phyloP scores from a whole-genome alignment of 75 land plant genomes.

The Selaginella tamariscina region DNA sequence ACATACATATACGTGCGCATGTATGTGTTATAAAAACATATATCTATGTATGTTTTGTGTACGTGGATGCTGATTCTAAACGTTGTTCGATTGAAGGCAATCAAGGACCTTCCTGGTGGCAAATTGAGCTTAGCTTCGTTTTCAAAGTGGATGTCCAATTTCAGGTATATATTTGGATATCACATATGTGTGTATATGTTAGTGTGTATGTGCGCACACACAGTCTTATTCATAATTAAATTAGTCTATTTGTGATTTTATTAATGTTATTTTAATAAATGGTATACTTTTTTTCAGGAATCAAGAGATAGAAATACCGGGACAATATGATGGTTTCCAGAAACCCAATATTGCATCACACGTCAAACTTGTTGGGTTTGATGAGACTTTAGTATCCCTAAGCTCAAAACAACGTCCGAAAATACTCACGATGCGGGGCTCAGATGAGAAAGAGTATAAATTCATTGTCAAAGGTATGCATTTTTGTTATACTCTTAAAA shows the following conservation, averaged over 20 bases:
- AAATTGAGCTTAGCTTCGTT: conserved; percentile 27
- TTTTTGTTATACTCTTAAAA: too few relatives aligned
- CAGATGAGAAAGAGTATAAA: conserved; percentile 40
- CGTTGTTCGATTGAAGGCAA: too few relatives aligned
- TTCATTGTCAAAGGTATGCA: conserved; percentile 41
- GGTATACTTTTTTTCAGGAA: too few relatives aligned
- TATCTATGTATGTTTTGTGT: too few relatives aligned
- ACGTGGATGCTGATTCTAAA: too few relatives aligned
- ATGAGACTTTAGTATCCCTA: conserved; percentile 28
- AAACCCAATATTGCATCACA: conserved; percentile 21
- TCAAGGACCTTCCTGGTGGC: conserved; percentile 22
- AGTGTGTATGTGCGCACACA: too few relatives aligned
- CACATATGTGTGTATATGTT: too few relatives aligned
- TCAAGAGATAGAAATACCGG: conserved; percentile 28
- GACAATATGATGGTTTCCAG: conserved; percentile 25
- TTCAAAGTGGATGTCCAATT: conserved; percentile 45
- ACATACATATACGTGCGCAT: too few relatives aligned
- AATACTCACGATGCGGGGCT: conserved; percentile 41
- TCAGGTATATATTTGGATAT: conserved; percentile 12
- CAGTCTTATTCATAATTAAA: too few relatives aligned
- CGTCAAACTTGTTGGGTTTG: conserved; percentile 33
- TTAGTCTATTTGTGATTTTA: too few relatives aligned
- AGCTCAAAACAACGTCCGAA: conserved; percentile 44
- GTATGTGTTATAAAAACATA: too few relatives aligned
- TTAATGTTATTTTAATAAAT: too few relatives aligned